phyloP scores from a whole-genome alignment of 2,329 filamentous ascomycete genomes.

The Dactylonectria estremocensis region DNA sequence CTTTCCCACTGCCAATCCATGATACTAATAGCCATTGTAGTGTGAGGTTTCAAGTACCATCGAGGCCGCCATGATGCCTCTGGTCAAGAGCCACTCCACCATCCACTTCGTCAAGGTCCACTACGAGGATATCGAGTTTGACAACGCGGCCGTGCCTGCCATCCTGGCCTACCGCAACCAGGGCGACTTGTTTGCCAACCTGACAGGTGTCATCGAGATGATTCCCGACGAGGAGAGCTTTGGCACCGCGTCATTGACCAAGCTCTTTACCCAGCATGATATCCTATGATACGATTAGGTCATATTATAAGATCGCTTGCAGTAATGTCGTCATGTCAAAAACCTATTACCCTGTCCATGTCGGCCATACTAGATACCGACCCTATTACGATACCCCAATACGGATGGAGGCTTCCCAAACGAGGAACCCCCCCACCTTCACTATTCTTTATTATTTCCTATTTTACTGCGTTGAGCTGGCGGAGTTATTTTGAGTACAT shows the following conservation, averaged over 20 bases:
- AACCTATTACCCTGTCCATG: slow-evolving; percentile 26
- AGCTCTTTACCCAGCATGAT: slow-evolving; percentile 66
- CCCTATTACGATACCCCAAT: slow-evolving; percentile 48
- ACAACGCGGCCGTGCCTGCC: slow-evolving; percentile 88
- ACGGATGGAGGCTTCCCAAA: slow-evolving; percentile 26
- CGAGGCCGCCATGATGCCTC: slow-evolving; percentile 81
- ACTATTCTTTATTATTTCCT: slow-evolving; percentile 29
- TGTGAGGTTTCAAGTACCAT: slow-evolving; percentile 85
- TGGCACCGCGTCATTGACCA: slow-evolving; percentile 67
- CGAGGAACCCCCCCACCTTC: slow-evolving; percentile 29
- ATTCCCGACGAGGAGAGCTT: slow-evolving; percentile 80
- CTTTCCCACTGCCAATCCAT: background rate
- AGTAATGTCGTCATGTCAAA: slow-evolving; percentile 48
- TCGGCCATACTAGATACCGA: slow-evolving; percentile 25
- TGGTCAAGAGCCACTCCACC: slow-evolving; percentile 79
- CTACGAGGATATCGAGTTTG: slow-evolving; percentile 94
- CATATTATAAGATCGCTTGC: slow-evolving; percentile 30
- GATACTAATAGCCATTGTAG: slow-evolving; percentile 62
- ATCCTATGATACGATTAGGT: slow-evolving; percentile 60
- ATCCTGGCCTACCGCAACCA: slow-evolving; percentile 89
- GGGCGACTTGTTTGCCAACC: slow-evolving; percentile 90
- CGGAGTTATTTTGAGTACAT: slow-evolving; percentile 29
- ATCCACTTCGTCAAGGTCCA: slow-evolving; percentile 93
- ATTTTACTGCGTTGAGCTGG: slow-evolving; percentile 22
- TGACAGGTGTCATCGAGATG: slow-evolving; percentile 89